Evolutionary conservation across 805 yeast genomes (phyloP).

Genomic region (Tetrapisispora fleetii): DNA sequence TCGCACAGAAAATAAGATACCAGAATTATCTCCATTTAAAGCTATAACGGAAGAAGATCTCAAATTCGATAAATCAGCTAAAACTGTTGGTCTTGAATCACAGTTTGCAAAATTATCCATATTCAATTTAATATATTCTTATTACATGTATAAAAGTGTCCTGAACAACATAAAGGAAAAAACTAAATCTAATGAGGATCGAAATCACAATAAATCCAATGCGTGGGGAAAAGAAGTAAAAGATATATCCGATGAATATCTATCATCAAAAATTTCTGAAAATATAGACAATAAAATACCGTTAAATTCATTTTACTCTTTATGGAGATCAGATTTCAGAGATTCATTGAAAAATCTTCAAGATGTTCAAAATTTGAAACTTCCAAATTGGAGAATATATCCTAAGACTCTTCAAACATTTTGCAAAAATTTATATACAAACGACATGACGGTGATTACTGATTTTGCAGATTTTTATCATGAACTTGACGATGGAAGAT

Average conservation of each 20-base stretch:
- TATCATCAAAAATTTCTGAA: not conserved
- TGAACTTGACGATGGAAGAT: conserved; percentile 2
- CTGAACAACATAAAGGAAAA: not conserved
- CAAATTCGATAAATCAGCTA: conserved; percentile 2
- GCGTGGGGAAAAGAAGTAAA: conserved; percentile 13
- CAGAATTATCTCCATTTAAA: conserved; percentile 4
- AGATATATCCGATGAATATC: not conserved
- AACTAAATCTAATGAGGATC: not conserved
- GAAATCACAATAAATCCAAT: not conserved
- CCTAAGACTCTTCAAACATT: conserved; percentile 14
- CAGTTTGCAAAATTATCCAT: conserved; percentile 19
- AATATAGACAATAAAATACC: not conserved
- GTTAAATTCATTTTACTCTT: conserved; percentile 13
- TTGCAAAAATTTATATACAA: conserved; percentile 13
- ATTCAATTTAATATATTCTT: conserved; percentile 24
- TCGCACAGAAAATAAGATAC: not conserved
- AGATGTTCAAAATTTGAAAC: conserved; percentile 15
- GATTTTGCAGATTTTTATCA: conserved; percentile 21
- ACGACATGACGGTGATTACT: conserved; percentile 13
- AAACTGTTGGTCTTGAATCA: conserved; percentile 8
- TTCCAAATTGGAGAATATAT: conserved; percentile 22
- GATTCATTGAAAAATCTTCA: conserved; percentile 8
- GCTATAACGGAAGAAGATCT: conserved; percentile 4
- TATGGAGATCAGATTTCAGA: conserved; percentile 18
- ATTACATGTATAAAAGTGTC: conserved; percentile 14